phyloP scores from a whole-genome alignment of 495 filamentous ascomycete genomes.

The Oidiodendron maius region DNA sequence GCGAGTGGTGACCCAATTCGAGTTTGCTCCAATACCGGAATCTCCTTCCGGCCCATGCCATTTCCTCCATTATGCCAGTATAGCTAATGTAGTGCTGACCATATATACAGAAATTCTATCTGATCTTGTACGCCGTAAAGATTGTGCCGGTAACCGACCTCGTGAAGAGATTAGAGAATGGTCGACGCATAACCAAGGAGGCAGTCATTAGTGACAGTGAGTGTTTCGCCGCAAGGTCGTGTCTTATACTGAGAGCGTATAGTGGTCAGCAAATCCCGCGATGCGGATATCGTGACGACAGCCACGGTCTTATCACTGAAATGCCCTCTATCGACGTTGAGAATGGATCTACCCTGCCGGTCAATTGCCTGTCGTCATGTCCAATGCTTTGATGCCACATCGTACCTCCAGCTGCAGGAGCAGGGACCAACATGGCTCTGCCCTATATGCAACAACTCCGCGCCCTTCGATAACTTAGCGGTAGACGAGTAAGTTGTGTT shows the following conservation, averaged over 20 bases:
- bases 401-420: slow-evolving; percentile 88
- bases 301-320: slow-evolving; percentile 85
- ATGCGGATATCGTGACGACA: slow-evolving; percentile 82
- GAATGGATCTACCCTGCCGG: slow-evolving; percentile 75
- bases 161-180: slow-evolving; percentile 55
- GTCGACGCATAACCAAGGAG: slow-evolving; percentile 71
- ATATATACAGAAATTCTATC: slow-evolving; percentile 62
- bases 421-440: slow-evolving; percentile 95
- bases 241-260: no score
- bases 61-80: slow-evolving; percentile 10
- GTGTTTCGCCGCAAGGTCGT: no score
- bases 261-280: slow-evolving; percentile 79
- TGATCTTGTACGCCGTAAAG: slow-evolving; percentile 69
- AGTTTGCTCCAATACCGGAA: slow-evolving; percentile 14
- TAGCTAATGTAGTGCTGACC: slow-evolving; percentile 10
- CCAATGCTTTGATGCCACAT: slow-evolving; percentile 92
- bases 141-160: slow-evolving; percentile 66
- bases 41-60: not conserved
- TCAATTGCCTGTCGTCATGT: slow-evolving; percentile 79
- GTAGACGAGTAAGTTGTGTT: slow-evolving; percentile 69
- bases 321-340: slow-evolving; percentile 81
- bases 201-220: slow-evolving; percentile 80
- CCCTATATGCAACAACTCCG: slow-evolving; percentile 81
- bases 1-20: slow-evolving; percentile 33
- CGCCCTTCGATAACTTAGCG: slow-evolving; percentile 73